Percentiles rank a stretch among this genome's conserved stretches.
These are phyloP conservation scores for Cladosporium velox DNA, from an alignment of 2,329 filamentous ascomycete genomes.

Conservation along the genomic window DNA sequence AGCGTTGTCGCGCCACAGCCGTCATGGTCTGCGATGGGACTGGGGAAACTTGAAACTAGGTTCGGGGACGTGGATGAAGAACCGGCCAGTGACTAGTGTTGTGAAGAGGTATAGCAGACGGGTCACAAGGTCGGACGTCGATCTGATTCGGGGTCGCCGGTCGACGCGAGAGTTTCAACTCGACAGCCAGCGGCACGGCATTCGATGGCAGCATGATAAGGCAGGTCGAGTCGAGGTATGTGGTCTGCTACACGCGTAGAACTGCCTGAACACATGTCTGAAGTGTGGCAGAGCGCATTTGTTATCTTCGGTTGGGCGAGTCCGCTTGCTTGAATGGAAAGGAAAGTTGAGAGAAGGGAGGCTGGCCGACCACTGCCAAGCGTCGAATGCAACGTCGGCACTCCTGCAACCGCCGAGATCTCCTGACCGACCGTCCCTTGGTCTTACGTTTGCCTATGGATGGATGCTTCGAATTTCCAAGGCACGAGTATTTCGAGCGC, in stretches of 20 bases:
- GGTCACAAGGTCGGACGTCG: constrained; percentile 6
- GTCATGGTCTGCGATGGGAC: not conserved
- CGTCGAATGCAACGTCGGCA: constrained; percentile 8
- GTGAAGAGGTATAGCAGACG: not conserved
- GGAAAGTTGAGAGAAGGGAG: not conserved
- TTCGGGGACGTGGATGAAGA: not conserved
- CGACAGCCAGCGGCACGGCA: constrained; percentile 6
- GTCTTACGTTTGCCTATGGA: not conserved
- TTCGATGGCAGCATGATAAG: not conserved
- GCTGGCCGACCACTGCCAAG: not conserved
- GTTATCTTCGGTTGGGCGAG: not conserved
- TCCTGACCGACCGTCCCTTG: no score
- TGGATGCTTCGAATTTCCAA: not conserved
- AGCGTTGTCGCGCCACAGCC: constrained; percentile 2
- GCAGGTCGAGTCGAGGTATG: not conserved
- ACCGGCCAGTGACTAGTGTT: constrained; percentile 1
- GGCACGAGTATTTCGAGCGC: not conserved
- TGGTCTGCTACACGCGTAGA: not conserved
- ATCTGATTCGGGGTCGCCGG: not conserved
- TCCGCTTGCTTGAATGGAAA: not conserved
- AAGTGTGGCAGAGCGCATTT: not conserved
- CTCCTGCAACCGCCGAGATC: not conserved
- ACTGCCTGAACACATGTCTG: not conserved
- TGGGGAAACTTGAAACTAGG: constrained; percentile 7
- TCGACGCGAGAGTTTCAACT: not conserved